phyloP scores from a whole-genome alignment of 2,329 filamentous ascomycete genomes.

The Trichoderma endophyticum region DNA sequence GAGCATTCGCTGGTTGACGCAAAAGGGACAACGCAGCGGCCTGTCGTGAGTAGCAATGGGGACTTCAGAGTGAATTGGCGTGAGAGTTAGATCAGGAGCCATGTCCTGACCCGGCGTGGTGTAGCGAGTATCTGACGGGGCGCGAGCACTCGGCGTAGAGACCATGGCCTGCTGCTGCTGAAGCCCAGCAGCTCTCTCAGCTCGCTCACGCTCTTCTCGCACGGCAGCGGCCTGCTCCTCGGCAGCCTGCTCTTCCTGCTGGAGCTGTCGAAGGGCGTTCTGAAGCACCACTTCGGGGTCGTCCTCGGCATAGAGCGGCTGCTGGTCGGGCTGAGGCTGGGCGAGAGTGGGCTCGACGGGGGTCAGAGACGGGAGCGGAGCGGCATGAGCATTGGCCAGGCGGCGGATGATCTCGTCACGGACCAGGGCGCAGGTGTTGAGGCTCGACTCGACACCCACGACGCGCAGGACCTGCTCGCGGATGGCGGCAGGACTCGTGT shows the following conservation, averaged over 20 bases:
- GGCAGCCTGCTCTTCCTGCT: conserved; percentile 57
- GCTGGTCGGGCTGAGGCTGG: conserved; percentile 35
- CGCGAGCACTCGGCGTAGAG: conserved; percentile 31
- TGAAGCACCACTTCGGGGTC: conserved; percentile 58
- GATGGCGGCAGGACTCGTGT: conserved; percentile 59
- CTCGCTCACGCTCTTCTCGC: conserved; percentile 50
- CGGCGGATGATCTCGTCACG: conserved; percentile 55
- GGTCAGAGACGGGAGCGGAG: conserved; percentile 26
- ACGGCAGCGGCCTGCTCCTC: conserved; percentile 55
- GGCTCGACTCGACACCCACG: conserved; percentile 52
- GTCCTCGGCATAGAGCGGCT: conserved; percentile 47
- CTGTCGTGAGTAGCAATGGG: conserved; percentile 46
- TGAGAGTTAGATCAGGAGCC: conserved; percentile 47
- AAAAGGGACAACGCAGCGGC: conserved; percentile 58
- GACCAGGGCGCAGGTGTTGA: conserved; percentile 54
- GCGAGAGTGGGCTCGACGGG: conserved; percentile 28
- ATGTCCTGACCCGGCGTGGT: conserved; percentile 36
- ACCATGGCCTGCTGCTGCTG: conserved; percentile 31
- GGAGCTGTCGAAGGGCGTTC: conserved; percentile 56
- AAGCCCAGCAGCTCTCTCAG: conserved; percentile 39
- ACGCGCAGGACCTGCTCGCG: conserved; percentile 54
- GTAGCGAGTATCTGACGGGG: conserved; percentile 34
- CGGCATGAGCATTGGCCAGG: conserved; percentile 25
- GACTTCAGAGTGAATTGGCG: conserved; percentile 51
- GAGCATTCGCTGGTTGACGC: conserved; percentile 60